These are phyloP conservation scores for Colletotrichum sp. DNA, from an alignment of 2,329 filamentous ascomycete genomes.

Conservation along the genomic window DNA sequence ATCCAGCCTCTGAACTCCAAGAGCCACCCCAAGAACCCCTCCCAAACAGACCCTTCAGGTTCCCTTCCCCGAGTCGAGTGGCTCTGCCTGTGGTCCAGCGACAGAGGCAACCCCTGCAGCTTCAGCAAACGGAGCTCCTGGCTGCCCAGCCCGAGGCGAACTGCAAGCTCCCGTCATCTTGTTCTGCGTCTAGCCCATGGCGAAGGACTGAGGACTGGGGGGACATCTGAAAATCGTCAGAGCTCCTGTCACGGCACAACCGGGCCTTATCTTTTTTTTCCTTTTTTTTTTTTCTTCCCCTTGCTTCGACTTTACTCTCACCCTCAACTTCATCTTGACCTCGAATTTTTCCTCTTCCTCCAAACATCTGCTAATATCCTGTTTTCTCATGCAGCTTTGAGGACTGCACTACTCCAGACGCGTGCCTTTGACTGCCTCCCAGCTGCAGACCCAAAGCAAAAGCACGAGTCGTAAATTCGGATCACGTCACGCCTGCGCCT, in stretches of 20 bases:
- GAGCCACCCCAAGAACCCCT: background rate
- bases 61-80: background rate
- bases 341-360: background rate
- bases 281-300: background rate
- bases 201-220: background rate
- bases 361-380: background rate
- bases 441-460: background rate
- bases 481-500: conserved; percentile 12
- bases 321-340: background rate
- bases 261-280: background rate
- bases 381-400: background rate
- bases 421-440: background rate
- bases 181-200: background rate
- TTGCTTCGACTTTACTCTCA: background rate
- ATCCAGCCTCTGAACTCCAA: background rate
- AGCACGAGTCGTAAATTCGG: background rate
- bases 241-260: background rate
- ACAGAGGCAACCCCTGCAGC: background rate
- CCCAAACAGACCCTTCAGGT: background rate
- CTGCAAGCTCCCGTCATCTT: background rate
- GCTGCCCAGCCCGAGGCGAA: background rate
- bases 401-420: background rate
- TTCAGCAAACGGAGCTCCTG: background rate
- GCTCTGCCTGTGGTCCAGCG: background rate
- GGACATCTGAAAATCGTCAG: conserved; percentile 21